A percentile compares a stretch with the other conserved stretches of the same genome.
Evolutionary conservation across 495 filamentous ascomycete genomes (phyloP).

Genomic region (Neurospora sp.): DNA sequence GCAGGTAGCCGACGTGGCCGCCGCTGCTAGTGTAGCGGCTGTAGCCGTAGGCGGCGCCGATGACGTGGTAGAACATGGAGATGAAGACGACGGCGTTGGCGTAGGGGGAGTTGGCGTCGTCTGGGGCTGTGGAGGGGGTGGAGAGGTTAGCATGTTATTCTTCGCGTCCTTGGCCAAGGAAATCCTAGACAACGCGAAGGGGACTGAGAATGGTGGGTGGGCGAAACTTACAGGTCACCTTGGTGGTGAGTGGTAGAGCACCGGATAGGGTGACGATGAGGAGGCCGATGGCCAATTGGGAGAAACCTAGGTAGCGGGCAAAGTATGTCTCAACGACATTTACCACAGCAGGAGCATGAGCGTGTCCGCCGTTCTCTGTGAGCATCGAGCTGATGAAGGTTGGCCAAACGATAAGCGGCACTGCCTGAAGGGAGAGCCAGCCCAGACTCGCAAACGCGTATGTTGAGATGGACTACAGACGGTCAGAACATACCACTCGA

Average conservation of each 20-base stretch:
- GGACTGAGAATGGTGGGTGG: not conserved
- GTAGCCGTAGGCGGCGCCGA: conserved; percentile 59
- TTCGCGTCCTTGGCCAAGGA: not conserved
- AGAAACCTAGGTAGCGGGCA: conserved; percentile 56
- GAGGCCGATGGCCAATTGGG: conserved; percentile 54
- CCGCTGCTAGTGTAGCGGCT: conserved; percentile 42
- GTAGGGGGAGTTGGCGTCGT: conserved; percentile 21
- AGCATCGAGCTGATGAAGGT: conserved; percentile 46
- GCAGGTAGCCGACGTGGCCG: conserved; percentile 41
- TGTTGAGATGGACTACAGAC: conserved; percentile 48
- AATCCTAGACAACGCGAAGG: not conserved
- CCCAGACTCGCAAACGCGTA: conserved; percentile 57
- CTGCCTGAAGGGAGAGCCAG: conserved; percentile 59
- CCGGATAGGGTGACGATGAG: conserved; percentile 63
- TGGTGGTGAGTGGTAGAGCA: conserved; percentile 57
- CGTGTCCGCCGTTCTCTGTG: not conserved
- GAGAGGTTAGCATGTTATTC: not conserved
- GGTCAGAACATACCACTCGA: not conserved
- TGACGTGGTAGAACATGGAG: conserved; percentile 53
- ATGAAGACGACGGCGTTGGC: conserved; percentile 50
- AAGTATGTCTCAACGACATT: conserved; percentile 65
- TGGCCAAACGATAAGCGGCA: conserved; percentile 54
- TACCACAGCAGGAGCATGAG: not conserved
- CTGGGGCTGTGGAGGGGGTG: not conserved
- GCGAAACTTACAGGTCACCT: conserved; percentile 18